Conservation (phyloP, 352 stramenopile genomes). For the Phytophthora sp. region DNA sequence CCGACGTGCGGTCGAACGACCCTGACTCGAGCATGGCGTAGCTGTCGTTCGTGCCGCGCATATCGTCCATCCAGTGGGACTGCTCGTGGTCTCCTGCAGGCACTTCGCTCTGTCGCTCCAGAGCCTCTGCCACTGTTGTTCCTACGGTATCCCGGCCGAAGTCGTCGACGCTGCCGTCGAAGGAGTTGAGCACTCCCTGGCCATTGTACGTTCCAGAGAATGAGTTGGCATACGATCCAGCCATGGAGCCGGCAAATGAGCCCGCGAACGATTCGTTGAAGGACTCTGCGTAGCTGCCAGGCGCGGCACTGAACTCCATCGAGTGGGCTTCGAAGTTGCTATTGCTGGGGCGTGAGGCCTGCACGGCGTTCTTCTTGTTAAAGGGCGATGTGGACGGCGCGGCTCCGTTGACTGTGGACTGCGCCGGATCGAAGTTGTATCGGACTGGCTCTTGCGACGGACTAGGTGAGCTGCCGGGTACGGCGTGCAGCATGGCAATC, state of each 20-base stretch:
- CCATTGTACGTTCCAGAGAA: conserved; percentile 56
- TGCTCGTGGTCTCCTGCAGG: conserved; percentile 32
- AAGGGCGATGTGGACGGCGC: conserved; percentile 42
- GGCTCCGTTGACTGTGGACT: conserved; percentile 37
- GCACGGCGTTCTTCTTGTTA: conserved; percentile 43
- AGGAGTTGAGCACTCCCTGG: conserved; percentile 61
- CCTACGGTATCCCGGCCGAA: conserved; percentile 42
- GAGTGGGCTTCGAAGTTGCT: conserved; percentile 62
- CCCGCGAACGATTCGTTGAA: conserved; percentile 66
- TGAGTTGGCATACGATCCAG: conserved; percentile 50
- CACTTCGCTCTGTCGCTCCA: conserved; percentile 35
- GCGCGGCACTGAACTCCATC: conserved; percentile 54
- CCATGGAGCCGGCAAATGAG: conserved; percentile 40
- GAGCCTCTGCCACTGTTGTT: conserved; percentile 39
- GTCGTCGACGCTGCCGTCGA: conserved; percentile 49
- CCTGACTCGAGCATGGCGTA: conserved; percentile 84
- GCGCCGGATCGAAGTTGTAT: conserved; percentile 47
- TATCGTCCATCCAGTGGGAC: conserved; percentile 81
- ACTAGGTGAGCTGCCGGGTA: conserved; percentile 21
- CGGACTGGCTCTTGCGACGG: conserved; percentile 31
- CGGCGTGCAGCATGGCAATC: conserved; percentile 44
- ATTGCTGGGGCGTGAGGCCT: conserved; percentile 50
- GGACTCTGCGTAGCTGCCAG: conserved; percentile 56
- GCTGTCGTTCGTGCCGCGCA: conserved; percentile 84
- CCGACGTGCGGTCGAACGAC: conserved; percentile 74